Base-by-base conservation (phyloP, 495 filamentous ascomycete genomes). In the Diplogelasinospora grovesii region DNA sequence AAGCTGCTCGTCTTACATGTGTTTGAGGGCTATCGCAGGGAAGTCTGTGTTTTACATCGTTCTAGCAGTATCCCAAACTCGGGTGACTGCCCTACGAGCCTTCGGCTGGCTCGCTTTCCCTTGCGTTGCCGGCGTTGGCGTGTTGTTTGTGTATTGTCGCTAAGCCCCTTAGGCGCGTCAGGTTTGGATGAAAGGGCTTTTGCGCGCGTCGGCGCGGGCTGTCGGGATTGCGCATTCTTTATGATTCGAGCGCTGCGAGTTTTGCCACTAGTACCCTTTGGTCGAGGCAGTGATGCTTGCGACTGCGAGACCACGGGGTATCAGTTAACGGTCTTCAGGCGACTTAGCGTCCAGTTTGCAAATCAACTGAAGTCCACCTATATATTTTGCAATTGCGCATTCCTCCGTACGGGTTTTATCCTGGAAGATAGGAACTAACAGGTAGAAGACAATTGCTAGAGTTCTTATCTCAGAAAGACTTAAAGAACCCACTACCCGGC, bases 61-160 rank as follows among this genome's bases (percentile, higher is more conserved):
- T 2, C 13, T 22, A 37, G 46, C 23, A 48, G 38, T 29, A 61
- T 49, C 25, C 52, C 42, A 46, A 39, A 52, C 29, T 52, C 44
- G 11, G 43, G 48, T 21, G 14, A 8, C 39, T 47, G 15, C 9
- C 48, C 48, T 8, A 33, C 39, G 15, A 47, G 48, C 39, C 39
- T 47, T 28, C 39, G 39, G 39, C 48, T 52, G 31, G 11, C 26
- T n/a, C 39, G 39, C 39, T 41, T 37, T 32, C 46, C 41, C 39
- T 36, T 51, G 33, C 43, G 43, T 39, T 51, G 43, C 33, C 38
- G 31, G 9, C 38, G n/a, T 29, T 51, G 43, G 21, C 43, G 43
- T 36, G 32, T 22, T 19, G 34, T 28, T 22, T 14, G 25, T 36
- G 28, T 46, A 22, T 41, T 36, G 14, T 39, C 27, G 9, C 29